Evolutionary conservation across 257 asterid species (phyloP).

Genomic region (Jasminum sambac): DNA sequence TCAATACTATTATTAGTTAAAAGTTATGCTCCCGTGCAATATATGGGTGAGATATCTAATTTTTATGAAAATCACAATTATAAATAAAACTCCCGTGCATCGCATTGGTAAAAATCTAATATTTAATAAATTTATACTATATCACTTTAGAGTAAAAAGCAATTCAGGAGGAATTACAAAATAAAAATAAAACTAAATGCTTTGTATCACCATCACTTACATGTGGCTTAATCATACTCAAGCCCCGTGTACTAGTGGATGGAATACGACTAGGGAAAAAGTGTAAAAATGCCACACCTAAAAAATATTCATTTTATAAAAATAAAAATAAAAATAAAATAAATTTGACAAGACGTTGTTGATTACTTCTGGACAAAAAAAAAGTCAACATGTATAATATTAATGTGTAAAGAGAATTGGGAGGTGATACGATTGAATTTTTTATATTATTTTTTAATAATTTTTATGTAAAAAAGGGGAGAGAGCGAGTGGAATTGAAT

Average conservation of each 20-base stretch:
- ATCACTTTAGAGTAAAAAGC: neutral
- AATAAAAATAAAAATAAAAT: too few relatives aligned
- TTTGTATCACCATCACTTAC: neutral
- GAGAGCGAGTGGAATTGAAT: too few relatives aligned
- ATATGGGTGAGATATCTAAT: too few relatives aligned
- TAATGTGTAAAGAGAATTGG: neutral
- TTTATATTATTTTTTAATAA: too few relatives aligned
- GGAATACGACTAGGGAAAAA: neutral
- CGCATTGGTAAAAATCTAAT: neutral
- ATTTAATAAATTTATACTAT: neutral
- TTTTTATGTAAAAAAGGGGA: too few relatives aligned
- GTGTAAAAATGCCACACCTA: neutral
- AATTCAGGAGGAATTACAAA: neutral
- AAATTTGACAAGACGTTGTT: neutral
- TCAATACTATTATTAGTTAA: too few relatives aligned
- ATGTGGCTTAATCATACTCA: neutral
- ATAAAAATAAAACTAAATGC: neutral
- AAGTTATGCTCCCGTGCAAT: too few relatives aligned
- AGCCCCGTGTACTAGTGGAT: neutral
- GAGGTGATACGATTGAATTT: too few relatives aligned
- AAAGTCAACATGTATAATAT: neutral
- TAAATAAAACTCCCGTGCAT: too few relatives aligned
- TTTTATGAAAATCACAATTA: too few relatives aligned
- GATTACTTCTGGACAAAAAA: neutral
- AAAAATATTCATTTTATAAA: neutral